A percentile compares a stretch with the other conserved stretches of the same genome.
phyloP scores from a whole-genome alignment of 2,329 filamentous ascomycete genomes.

The Ceratocystis ficicola region DNA sequence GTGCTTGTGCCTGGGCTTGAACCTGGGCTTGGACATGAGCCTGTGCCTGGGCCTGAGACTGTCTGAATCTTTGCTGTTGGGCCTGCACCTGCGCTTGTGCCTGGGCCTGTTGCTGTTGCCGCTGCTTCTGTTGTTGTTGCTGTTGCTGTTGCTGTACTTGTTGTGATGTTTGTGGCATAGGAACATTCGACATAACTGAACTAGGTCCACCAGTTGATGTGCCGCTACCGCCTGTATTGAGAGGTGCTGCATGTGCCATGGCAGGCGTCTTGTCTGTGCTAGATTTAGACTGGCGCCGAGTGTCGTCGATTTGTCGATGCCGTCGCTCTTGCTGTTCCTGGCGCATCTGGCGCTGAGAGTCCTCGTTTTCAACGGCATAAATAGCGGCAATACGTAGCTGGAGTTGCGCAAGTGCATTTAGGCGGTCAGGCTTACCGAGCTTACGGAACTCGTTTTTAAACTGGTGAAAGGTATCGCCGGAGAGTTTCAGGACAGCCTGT shows the following conservation, averaged over 20 bases:
- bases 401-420: constrained; percentile 32
- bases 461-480: constrained; percentile 35
- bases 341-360: constrained; percentile 32
- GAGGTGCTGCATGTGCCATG: constrained; percentile 8
- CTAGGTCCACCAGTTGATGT: constrained; percentile 4
- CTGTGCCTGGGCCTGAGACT: constrained; percentile 20
- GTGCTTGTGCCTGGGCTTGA: neutral
- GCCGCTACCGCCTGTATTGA: neutral
- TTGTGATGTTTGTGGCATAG: constrained; percentile 3
- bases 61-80: constrained; percentile 24
- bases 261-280: neutral
- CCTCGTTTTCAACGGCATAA: constrained; percentile 36
- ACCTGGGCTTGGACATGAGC: constrained; percentile 1
- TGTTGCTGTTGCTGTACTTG: constrained; percentile 16
- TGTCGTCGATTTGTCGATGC: constrained; percentile 32
- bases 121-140: constrained; percentile 14
- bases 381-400: constrained; percentile 36
- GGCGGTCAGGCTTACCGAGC: constrained; percentile 32
- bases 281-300: constrained; percentile 24
- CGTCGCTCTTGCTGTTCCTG: constrained; percentile 32
- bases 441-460: constrained; percentile 36
- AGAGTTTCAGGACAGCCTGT: constrained; percentile 31
- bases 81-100: constrained; percentile 5
- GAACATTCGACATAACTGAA: constrained; percentile 21
- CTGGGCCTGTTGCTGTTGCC: neutral